Conservation (phyloP, 225 moss, liverwort and hornwort species). For the Pseudoscleropodium purum region DNA sequence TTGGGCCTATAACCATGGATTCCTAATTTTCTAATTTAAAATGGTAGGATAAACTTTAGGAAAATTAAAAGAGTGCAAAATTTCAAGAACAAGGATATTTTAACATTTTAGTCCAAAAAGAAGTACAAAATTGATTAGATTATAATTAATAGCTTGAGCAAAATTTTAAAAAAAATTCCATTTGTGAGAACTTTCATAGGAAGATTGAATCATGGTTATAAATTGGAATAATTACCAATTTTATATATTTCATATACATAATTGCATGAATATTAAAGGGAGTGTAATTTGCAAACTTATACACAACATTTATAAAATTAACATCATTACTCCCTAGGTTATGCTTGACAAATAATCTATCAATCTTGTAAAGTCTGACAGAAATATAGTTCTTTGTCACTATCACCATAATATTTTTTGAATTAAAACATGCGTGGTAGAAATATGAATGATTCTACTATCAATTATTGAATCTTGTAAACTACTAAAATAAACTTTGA, state of each 20-base stretch:
- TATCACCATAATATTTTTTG: background rate
- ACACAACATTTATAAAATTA: background rate
- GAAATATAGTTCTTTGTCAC: fast-evolving
- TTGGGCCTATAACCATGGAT: fast-evolving
- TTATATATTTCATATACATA: background rate
- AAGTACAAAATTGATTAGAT: background rate
- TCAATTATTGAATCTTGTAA: background rate
- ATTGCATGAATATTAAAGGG: no score
- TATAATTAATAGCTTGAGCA: background rate
- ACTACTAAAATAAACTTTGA: no score
- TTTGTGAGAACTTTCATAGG: background rate
- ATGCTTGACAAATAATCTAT: background rate
- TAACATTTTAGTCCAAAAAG: fast-evolving
- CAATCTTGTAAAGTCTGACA: background rate
- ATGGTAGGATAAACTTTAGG: background rate
- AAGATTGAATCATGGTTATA: background rate
- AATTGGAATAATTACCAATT: background rate
- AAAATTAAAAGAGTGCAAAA: background rate
- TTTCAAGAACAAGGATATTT: fast-evolving
- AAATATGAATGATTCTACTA: background rate
- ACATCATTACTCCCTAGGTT: background rate
- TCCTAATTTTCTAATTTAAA: background rate
- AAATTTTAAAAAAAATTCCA: no score
- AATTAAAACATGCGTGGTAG: fast-evolving
- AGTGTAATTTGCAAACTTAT: background rate